Base-by-base conservation (phyloP, 148 eudicot species). In the Rhododendron williamsianum region DNA sequence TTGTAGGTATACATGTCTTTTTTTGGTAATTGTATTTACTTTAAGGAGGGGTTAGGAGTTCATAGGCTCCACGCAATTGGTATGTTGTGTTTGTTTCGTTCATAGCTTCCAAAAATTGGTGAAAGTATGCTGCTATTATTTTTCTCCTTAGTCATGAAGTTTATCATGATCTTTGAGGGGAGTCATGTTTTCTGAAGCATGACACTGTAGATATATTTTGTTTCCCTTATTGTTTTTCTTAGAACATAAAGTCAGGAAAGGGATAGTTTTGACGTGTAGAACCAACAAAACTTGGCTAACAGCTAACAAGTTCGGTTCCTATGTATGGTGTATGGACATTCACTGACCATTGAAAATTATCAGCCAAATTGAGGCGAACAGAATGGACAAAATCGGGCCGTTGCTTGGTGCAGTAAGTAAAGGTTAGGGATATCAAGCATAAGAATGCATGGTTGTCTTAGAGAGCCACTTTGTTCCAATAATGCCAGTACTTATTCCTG, bases 381-480 rank as follows among this genome's bases (percentile, higher is more conserved):
- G 23, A 48, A 10, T 54, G 83, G 60, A 52, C 43, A 54, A 81
- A 51, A 81, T 19, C 1, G 71, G 63, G 45, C 46, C 30, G 3
- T 81, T 81, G 45, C 48, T 56, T 35, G 27, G 46, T 81, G 15
- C 27, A 33, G 23, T 18, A 2, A 10, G 30, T 54, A 35, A 56
- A 81, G 41, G 27, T 19, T 81, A n/a, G 81, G 48, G 65, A 18
- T 54, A 81, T 81, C 27, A 81, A 36, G 38, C 49, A 56, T 81
- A 46, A 56, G 83, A 81, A 35, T 81, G 71, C 41, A 81, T 35
- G 9, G 65, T 23, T 81, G 41, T 54, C 63, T 52, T 10, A 51
- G 0, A 54, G 60, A 35, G 36, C 60, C 60, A 79, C 71, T 33
- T 81, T 19, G 13, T 30, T 60, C 71, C 4, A 54, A 54, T 54